These are phyloP conservation scores for Przewalskia tangutica DNA, from an alignment of 257 asterid species.

Conservation along the genomic window DNA sequence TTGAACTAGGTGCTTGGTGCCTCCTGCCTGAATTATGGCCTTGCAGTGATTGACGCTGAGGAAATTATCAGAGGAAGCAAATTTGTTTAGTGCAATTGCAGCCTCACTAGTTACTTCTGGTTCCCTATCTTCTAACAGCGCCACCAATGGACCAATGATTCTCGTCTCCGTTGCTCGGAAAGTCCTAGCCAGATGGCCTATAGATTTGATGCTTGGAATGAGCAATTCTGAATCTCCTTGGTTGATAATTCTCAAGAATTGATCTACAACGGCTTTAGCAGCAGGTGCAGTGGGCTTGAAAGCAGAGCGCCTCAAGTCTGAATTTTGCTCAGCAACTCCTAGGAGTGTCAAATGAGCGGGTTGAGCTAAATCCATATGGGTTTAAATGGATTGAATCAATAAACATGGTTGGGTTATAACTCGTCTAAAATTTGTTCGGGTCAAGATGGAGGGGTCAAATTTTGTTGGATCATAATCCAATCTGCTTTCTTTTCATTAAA, in stretches of 20 bases:
- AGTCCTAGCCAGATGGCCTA: conserved; percentile 13
- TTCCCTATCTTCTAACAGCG: conserved; percentile 5
- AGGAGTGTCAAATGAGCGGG: neutral
- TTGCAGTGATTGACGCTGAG: conserved; percentile 7
- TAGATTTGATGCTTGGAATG: conserved; percentile 4
- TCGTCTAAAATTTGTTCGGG: neutral
- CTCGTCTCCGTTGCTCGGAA: conserved; percentile 21
- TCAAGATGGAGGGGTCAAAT: neutral
- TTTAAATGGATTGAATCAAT: neutral
- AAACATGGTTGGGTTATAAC: neutral
- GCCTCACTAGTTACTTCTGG: conserved; percentile 10
- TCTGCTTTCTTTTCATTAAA: neutral
- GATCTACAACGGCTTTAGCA: conserved; percentile 17
- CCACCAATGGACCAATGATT: conserved; percentile 5
- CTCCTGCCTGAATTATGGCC: conserved; percentile 12
- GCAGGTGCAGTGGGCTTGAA: conserved; percentile 18
- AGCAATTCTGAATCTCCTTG: conserved; percentile 7
- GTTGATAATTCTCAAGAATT: conserved; percentile 11
- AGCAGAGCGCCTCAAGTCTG: conserved; percentile 10
- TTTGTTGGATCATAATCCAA: neutral
- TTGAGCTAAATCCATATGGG: neutral
- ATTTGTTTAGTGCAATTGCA: conserved; percentile 8
- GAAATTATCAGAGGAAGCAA: conserved; percentile 7
- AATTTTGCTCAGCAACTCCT: conserved; percentile 14
- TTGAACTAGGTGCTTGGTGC: conserved; percentile 4